phyloP scores from a whole-genome alignment of 1,139 yeast species.

The Lodderomyces theae region DNA sequence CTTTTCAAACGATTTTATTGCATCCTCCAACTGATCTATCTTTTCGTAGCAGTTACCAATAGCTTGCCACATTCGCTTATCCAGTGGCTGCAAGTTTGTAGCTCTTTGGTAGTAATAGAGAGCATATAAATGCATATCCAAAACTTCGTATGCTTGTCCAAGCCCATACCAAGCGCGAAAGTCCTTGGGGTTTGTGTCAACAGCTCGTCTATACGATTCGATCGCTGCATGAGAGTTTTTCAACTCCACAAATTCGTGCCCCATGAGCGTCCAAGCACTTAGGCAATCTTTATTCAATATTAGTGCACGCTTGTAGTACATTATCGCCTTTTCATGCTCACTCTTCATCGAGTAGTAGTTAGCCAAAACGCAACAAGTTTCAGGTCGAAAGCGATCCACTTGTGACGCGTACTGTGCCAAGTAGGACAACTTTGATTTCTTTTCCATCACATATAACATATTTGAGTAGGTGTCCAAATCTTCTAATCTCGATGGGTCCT shows the following conservation, averaged over 20 bases:
- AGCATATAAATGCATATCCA: conserved; percentile 93
- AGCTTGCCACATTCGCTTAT: conserved; percentile 96
- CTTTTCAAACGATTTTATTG: conserved; percentile 59
- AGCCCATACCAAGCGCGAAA: conserved; percentile 98
- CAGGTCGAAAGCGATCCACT: conserved; percentile 87
- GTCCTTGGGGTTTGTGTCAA: conserved; percentile 83
- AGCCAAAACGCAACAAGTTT: conserved; percentile 92
- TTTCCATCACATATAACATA: conserved; percentile 91
- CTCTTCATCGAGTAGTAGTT: conserved; percentile 89
- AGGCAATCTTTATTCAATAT: conserved; percentile 76
- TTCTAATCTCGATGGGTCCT: conserved; percentile 87
- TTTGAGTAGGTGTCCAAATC: conserved; percentile 91
- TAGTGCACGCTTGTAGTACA: conserved; percentile 88
- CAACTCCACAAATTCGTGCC: conserved; percentile 95
- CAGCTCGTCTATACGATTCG: conserved; percentile 91
- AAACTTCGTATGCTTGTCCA: conserved; percentile 96
- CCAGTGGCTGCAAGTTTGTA: conserved; percentile 82
- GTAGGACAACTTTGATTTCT: conserved; percentile 76
- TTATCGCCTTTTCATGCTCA: conserved; percentile 92
- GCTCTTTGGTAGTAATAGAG: conserved; percentile 91
- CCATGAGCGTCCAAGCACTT: conserved; percentile 98
- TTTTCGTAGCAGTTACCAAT: conserved; percentile 88
- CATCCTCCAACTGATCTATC: conserved; percentile 63
- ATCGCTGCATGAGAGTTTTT: conserved; percentile 98
- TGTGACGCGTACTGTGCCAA: conserved; percentile 83